Percentiles rank a stretch among this genome's conserved stretches.
Evolutionary conservation across 768 basidiomycete species (phyloP).

Genomic region (Russula sp.): DNA sequence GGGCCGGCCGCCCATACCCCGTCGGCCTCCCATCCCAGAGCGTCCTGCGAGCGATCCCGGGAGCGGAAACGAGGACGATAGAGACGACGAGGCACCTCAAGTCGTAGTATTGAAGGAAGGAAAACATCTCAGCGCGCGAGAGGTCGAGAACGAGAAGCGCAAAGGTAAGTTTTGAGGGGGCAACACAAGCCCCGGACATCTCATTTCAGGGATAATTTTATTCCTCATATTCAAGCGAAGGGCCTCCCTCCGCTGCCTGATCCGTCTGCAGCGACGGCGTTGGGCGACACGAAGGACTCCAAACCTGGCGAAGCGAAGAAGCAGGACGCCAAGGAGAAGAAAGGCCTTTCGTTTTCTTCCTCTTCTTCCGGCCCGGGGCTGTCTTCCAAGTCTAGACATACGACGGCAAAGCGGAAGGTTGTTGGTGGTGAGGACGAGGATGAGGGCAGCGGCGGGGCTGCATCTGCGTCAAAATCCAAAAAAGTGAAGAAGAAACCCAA

Average conservation of each 20-base stretch:
- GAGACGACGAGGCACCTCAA: constrained; percentile 77
- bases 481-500: constrained; percentile 48
- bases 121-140: constrained; percentile 76
- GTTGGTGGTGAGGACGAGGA: constrained; percentile 35
- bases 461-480: constrained; percentile 49
- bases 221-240: constrained; percentile 44
- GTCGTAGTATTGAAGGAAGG: constrained; percentile 87
- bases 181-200: not conserved
- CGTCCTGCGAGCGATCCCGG: constrained; percentile 66
- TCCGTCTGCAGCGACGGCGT: constrained; percentile 22
- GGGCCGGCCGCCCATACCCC: constrained; percentile 70
- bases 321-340: constrained; percentile 27
- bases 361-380: constrained; percentile 22
- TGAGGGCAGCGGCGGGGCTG: constrained; percentile 17
- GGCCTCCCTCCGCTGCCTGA: constrained; percentile 56
- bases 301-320: constrained; percentile 3
- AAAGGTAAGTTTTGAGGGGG: constrained; percentile 51
- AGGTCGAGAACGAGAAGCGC: constrained; percentile 74
- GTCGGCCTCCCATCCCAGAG: constrained; percentile 67
- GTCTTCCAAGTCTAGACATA: constrained; percentile 25
- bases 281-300: not conserved
- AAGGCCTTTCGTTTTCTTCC: constrained; percentile 39
- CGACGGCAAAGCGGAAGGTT: constrained; percentile 38
- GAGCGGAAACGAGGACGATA: constrained; percentile 63
- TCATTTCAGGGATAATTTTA: not conserved